Conservation (phyloP, 805 yeast species). For the Metschnikowia shivogae region DNA sequence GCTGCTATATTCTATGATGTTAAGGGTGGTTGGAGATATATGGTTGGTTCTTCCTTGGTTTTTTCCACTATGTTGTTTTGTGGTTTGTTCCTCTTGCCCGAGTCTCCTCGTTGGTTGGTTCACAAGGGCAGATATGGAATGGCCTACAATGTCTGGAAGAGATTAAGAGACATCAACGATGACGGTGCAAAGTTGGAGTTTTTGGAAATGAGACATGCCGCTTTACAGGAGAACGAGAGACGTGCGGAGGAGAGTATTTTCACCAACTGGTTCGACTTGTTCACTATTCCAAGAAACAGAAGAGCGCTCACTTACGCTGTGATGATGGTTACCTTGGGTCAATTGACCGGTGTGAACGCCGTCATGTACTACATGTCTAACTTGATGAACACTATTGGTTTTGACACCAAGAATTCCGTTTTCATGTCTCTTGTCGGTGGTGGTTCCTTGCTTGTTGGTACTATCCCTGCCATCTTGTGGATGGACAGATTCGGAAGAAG, state of each 20-base stretch:
- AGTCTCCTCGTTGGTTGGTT: slow-evolving; percentile 57
- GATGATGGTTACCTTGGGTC: slow-evolving; percentile 58
- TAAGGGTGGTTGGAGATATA: slow-evolving; percentile 58
- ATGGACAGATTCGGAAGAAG: slow-evolving; percentile 58
- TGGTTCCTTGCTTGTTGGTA: slow-evolving; percentile 56
- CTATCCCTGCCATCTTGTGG: slow-evolving; percentile 60
- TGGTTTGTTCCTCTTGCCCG: slow-evolving; percentile 55
- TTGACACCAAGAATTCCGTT: slow-evolving; percentile 46
- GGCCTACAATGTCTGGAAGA: slow-evolving; percentile 54
- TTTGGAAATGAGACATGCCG: slow-evolving; percentile 52
- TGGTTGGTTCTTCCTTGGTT: slow-evolving; percentile 60
- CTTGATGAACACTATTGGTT: slow-evolving; percentile 53
- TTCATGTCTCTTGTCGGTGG: slow-evolving; percentile 71
- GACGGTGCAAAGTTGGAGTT: slow-evolving; percentile 48
- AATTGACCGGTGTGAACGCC: slow-evolving; percentile 66
- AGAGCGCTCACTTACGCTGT: slow-evolving; percentile 57
- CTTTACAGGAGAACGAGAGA: slow-evolving; percentile 43
- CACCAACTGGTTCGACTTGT: slow-evolving; percentile 47
- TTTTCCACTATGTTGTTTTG: slow-evolving; percentile 49
- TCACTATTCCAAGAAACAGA: slow-evolving; percentile 54
- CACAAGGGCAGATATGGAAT: slow-evolving; percentile 49
- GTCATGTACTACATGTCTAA: slow-evolving; percentile 62
- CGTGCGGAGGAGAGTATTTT: slow-evolving; percentile 30
- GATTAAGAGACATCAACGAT: slow-evolving; percentile 46
- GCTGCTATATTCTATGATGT: slow-evolving; percentile 59